A percentile compares a stretch with the other conserved stretches of the same genome.
These are phyloP conservation scores for Pseudocercospora crystallina DNA, from an alignment of 2,329 filamentous ascomycete genomes.

Conservation along the genomic window DNA sequence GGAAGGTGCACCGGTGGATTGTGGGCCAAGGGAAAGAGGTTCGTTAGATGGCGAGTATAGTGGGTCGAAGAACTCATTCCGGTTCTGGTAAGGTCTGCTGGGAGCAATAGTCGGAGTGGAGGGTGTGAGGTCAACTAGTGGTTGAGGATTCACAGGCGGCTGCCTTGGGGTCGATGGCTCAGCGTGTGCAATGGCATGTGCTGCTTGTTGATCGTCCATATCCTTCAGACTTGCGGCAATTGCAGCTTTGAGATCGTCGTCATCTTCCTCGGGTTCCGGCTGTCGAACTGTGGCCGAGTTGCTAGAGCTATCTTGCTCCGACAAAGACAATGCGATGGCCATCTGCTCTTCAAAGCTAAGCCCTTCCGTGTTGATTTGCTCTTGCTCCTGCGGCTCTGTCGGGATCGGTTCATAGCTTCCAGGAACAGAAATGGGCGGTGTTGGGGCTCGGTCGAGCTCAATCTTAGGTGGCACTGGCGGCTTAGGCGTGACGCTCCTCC, in stretches of 20 bases:
- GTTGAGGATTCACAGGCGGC: conserved; percentile 13
- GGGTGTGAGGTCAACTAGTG: conserved; percentile 30
- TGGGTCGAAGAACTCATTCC: conserved; percentile 25
- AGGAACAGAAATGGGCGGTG: conserved; percentile 23
- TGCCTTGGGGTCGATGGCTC: conserved; percentile 20
- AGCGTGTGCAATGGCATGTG: conserved; percentile 21
- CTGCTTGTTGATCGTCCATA: conserved; percentile 29
- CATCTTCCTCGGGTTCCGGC: conserved; percentile 24
- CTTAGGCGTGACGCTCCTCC: conserved; percentile 42
- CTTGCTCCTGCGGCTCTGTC: conserved; percentile 12
- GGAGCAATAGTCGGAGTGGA: conserved; percentile 22
- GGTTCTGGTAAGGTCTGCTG: conserved; percentile 12
- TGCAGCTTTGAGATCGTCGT: conserved; percentile 33
- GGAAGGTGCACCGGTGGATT: conserved; percentile 10
- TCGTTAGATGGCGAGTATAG: conserved; percentile 14
- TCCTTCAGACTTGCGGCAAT: conserved; percentile 36
- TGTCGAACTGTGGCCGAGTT: conserved; percentile 25
- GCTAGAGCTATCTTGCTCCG: conserved; percentile 33
- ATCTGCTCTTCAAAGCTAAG: conserved; percentile 39
- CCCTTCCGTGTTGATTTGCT: conserved; percentile 20
- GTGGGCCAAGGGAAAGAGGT: conserved; percentile 7
- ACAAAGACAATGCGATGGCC: conserved; percentile 37
- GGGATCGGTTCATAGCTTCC: conserved; percentile 17
- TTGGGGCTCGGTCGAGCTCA: conserved; percentile 30
- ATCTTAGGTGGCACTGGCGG: conserved; percentile 48